Evolutionary conservation across 1,284 basidiomycete genomes (phyloP), one percentile per base, ranked within the genome.

Genomic region (Dichomitus squalens): DNA sequence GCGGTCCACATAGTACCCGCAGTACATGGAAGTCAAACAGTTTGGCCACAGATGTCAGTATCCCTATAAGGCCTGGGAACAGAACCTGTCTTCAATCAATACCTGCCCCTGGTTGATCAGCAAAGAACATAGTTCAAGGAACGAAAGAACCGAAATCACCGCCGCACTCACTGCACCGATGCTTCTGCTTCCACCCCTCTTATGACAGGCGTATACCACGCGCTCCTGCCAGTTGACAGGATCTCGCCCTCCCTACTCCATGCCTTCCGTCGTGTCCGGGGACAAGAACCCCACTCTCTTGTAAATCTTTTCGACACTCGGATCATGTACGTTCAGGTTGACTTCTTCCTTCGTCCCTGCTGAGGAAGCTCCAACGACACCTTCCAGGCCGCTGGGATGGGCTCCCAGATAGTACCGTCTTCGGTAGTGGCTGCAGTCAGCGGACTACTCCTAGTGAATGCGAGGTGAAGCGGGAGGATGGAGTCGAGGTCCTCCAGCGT

Each of bases 381-480:
- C 63, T 11, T 58, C 58, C 35, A 58, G 8, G 61, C 65, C 5
- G 59, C 36, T 0, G 63, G 60, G 33, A 40, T 38, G 41, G 4
- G 60, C 58, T 2, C 66, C 68, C 1, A 66, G 58, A 49, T 63
- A 64, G 46, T 55, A 63, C 9, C 66, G 63, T 65, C 61, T 20
- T 35, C 20, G 18, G 48, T 23, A 11, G 58, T 14, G 0, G 59
- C 58, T 2, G 44, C 49, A 4, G 49, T 4, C 12, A 36, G n/a
- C 12, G 35, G n/a, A 36, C 51, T 55, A 23, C 40, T 18, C 4
- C 23, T 50, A 2, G 39, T 20, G 59, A 68, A 66, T 14, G 67
- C 60, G 29, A 65, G 46, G 36, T 54, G 57, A 11, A 66, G 39
- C 1, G 61, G 59, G 11, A 61, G 58, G 20, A 70, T 52, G 14